Evolutionary conservation across 345 rosid genomes (phyloP), one percentile per base, ranked within the genome.

Genomic region (Limnanthes douglasii): DNA sequence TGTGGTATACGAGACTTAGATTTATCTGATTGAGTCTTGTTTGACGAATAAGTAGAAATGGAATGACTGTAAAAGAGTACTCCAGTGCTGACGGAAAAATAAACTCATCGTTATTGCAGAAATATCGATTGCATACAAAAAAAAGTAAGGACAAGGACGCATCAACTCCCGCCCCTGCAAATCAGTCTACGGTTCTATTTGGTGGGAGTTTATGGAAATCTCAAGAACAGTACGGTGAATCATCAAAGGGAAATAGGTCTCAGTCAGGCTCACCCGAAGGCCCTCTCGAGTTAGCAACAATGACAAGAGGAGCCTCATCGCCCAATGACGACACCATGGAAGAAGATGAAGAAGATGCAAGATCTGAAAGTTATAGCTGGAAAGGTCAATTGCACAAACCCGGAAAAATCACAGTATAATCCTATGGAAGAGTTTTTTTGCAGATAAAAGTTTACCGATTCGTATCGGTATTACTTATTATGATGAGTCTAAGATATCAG

Each of bases 231-330:
- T 41, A 49, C 20, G 60, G 65, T 49, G 76, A 59, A 11, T 57
- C 74, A 35, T 43, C 65, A 11, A 84, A 66, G 57, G 69, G 50
- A 22, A 61, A 70, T 46, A 48, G 63, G 49, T 57, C 75, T 11
- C 69, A 74, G 12, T 77, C 85, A 1, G 66, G 62, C 28, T 80
- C 98, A 21, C 88, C 98, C 12, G 77, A 80, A 46, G 86, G 92
- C 25, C 95, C 94, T 18, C 66, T 90, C 43, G 85, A 80, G 40
- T 52, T 77, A 42, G 65, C 54, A n/a, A 56, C 59, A 38, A 62
- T 62, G 43, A 68, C 75, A 2, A 50, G 68, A 46, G 70, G 72
- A 45, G 55, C 65, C 59, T 65, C 75, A 18, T 46, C 53, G 28
- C 67, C 70, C 5, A 65, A 62, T 34, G 69, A 60, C 7, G 92